Evolutionary conservation across 2,329 filamentous ascomycete genomes (phyloP).

Genomic region (Knufia fluminis): DNA sequence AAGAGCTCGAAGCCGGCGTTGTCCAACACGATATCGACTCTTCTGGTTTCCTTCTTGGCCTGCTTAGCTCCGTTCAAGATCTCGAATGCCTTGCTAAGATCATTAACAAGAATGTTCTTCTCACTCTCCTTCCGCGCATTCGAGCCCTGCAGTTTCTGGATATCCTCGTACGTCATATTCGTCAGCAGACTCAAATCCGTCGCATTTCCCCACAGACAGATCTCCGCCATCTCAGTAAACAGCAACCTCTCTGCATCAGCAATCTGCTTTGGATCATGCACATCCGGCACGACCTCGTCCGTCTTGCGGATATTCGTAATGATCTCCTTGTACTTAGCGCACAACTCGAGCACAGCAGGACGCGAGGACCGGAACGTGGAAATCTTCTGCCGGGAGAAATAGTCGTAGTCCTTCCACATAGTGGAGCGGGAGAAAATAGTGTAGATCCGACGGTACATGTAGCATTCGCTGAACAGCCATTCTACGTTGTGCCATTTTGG

Average conservation of each 20-base stretch:
- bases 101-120: slow-evolving; percentile 85
- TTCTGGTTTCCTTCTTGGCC: slow-evolving; percentile 56
- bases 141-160: slow-evolving; percentile 89
- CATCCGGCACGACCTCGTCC: slow-evolving; percentile 32
- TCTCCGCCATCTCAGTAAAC: slow-evolving; percentile 28
- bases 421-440: slow-evolving; percentile 66
- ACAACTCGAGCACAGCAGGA: slow-evolving; percentile 24
- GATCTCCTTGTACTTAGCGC: slow-evolving; percentile 22
- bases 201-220: slow-evolving; percentile 30
- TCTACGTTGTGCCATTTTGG: slow-evolving; percentile 68
- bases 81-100: slow-evolving; percentile 64
- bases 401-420: slow-evolving; percentile 70
- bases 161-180: slow-evolving; percentile 53
- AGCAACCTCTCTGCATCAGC: slow-evolving; percentile 27
- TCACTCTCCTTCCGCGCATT: slow-evolving; percentile 78
- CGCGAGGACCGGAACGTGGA: slow-evolving; percentile 24
- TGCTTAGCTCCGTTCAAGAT: slow-evolving; percentile 56
- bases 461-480: slow-evolving; percentile 92
- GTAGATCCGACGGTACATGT: slow-evolving; percentile 74
- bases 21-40: slow-evolving; percentile 90
- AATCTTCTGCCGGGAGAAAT: slow-evolving; percentile 26
- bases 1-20: slow-evolving; percentile 97
- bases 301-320: slow-evolving; percentile 28
- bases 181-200: slow-evolving; percentile 27
- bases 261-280: slow-evolving; percentile 35